These are phyloP conservation scores for Theobroma grandiflorum DNA, from an alignment of 441 rosid genomes.

Conservation along the genomic window DNA sequence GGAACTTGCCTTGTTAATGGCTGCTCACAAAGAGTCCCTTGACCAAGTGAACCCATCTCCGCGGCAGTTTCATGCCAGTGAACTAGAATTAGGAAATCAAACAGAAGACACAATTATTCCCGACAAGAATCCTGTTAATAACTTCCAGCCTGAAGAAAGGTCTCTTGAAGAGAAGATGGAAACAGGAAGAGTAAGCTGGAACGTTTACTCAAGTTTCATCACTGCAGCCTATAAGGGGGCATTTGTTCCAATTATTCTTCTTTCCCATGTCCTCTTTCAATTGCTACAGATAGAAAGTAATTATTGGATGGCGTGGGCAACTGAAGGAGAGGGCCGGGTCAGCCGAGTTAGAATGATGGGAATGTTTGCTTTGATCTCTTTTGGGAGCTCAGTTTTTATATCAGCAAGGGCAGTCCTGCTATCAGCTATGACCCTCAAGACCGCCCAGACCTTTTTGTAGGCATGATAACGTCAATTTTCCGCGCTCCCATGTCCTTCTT, in stretches of 20 bases:
- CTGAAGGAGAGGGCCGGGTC: constrained; percentile 42
- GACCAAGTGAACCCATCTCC: constrained; percentile 50
- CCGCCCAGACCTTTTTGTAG: constrained; percentile 58
- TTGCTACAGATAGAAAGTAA: constrained; percentile 61
- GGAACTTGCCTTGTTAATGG: constrained; percentile 56
- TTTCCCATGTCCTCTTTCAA: constrained; percentile 61
- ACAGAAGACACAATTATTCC: constrained; percentile 44
- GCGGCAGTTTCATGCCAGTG: constrained; percentile 18
- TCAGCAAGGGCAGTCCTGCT: constrained; percentile 60
- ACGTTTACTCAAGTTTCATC: constrained; percentile 58
- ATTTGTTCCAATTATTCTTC: constrained; percentile 56
- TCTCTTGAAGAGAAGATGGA: constrained; percentile 49
- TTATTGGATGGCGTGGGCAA: constrained; percentile 65
- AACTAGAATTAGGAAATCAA: constrained; percentile 26
- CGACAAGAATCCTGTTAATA: constrained; percentile 18
- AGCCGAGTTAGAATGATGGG: constrained; percentile 43
- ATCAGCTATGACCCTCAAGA: constrained; percentile 53
- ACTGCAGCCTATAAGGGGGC: constrained; percentile 63
- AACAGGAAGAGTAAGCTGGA: constrained; percentile 66
- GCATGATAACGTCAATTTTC: constrained; percentile 55
- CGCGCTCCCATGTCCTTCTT: constrained; percentile 67
- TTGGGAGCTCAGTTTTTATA: constrained; percentile 65
- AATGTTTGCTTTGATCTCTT: constrained; percentile 49
- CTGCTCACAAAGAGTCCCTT: constrained; percentile 50
- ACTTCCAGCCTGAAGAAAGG: constrained; percentile 21